Percentiles rank a stretch among this genome's conserved stretches.
Conservation (phyloP, 441 rosid genomes). For the Aleurites moluccanus region DNA sequence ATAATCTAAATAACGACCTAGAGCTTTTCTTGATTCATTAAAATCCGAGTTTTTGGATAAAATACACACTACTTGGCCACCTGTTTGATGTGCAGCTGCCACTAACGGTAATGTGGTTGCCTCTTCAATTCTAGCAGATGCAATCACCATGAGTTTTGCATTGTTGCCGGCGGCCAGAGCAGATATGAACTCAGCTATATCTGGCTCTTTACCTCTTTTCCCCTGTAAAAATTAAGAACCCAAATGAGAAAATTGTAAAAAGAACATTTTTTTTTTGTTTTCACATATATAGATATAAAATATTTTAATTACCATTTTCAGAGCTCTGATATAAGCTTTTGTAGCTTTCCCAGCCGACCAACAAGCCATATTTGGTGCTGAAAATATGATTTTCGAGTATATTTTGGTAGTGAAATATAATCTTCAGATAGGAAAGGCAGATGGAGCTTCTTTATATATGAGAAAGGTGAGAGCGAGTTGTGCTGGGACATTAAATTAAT, state of each 20-base stretch:
- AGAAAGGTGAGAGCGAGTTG: background rate
- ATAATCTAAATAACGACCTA: slow-evolving; percentile 25
- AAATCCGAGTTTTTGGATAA: slow-evolving; percentile 14
- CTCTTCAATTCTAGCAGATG: slow-evolving; percentile 24
- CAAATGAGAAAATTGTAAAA: background rate
- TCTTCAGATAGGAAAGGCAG: background rate
- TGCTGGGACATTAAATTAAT: slow-evolving; percentile 14
- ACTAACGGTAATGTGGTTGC: slow-evolving; percentile 33
- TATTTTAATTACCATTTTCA: slow-evolving; percentile 38
- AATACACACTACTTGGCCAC: slow-evolving; percentile 42
- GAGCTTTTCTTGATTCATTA: slow-evolving; percentile 18
- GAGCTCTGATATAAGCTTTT: slow-evolving; percentile 48
- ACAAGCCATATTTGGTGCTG: slow-evolving; percentile 24
- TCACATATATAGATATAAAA: no score
- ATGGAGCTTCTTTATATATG: background rate
- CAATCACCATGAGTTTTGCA: slow-evolving; percentile 45
- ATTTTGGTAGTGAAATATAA: background rate
- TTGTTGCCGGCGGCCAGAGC: slow-evolving; percentile 52
- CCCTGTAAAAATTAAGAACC: slow-evolving; percentile 30
- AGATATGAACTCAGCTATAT: slow-evolving; percentile 48
- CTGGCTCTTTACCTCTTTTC: slow-evolving; percentile 44
- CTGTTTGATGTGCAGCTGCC: slow-evolving; percentile 51
- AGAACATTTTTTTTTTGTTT: background rate
- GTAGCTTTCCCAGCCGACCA: slow-evolving; percentile 66
- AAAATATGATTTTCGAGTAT: background rate